Percentiles rank a stretch among this genome's conserved stretches.
These are phyloP conservation scores for Coemansia sp. DNA, from an alignment of 192 early-diverging fungal genomes.

Conservation along the genomic window DNA sequence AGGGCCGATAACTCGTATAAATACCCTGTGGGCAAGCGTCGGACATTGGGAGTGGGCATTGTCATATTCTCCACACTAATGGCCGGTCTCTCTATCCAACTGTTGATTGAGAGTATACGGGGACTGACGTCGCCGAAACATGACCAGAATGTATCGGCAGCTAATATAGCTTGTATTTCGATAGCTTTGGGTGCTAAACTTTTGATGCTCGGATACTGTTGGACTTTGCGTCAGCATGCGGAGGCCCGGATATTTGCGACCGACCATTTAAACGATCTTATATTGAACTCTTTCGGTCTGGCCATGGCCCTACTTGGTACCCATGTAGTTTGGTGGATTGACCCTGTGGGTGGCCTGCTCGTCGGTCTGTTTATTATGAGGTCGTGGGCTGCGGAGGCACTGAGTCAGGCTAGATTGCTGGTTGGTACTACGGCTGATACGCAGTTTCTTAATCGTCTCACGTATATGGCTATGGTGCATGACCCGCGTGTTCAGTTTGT, in stretches of 20 bases:
- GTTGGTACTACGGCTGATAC: slow-evolving; percentile 76
- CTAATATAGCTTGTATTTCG: slow-evolving; percentile 59
- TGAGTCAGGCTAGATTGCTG: slow-evolving; percentile 70
- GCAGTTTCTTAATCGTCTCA: slow-evolving; percentile 73
- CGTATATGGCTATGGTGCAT: slow-evolving; percentile 81
- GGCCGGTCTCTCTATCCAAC: slow-evolving; percentile 68
- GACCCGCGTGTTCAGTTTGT: slow-evolving; percentile 63
- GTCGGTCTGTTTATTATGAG: slow-evolving; percentile 67
- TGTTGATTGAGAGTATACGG: slow-evolving; percentile 69
- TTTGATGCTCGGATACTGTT: slow-evolving; percentile 64
- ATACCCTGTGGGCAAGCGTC: slow-evolving; percentile 71
- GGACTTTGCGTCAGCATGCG: slow-evolving; percentile 36
- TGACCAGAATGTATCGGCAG: slow-evolving; percentile 43
- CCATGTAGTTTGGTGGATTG: slow-evolving; percentile 65
- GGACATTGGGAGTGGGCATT: slow-evolving; percentile 71
- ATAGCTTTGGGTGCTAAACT: slow-evolving; percentile 63
- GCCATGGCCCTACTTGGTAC: slow-evolving; percentile 64
- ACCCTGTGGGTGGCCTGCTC: slow-evolving; percentile 66
- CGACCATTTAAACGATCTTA: slow-evolving; percentile 73
- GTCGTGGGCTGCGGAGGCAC: slow-evolving; percentile 64
- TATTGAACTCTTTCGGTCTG: slow-evolving; percentile 69
- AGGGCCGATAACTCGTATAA: slow-evolving; percentile 62
- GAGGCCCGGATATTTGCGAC: slow-evolving; percentile 62
- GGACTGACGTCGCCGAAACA: slow-evolving; percentile 58
- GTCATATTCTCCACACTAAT: slow-evolving; percentile 73